Conservation (phyloP, 2,329 filamentous ascomycete genomes). For the Neurospora crassa region DNA sequence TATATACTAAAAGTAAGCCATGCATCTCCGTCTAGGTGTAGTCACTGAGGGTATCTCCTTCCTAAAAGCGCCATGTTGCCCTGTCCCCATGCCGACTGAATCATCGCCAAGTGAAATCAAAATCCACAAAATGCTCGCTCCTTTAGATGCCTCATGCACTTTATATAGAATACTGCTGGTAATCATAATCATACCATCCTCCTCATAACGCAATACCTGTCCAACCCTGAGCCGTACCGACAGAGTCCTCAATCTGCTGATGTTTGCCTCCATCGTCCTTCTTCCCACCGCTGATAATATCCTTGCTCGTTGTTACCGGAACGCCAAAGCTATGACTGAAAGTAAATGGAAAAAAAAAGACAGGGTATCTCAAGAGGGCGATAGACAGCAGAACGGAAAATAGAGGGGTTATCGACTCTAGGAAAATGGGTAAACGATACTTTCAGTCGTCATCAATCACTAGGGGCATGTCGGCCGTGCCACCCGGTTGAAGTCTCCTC, state of each 20-base stretch:
- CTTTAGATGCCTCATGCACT: neutral
- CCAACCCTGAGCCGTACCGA: neutral
- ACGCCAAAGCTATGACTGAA: neutral
- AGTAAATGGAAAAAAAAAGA: neutral
- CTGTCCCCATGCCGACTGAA: neutral
- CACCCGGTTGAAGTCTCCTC: neutral
- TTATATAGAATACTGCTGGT: neutral
- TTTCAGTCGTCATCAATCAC: neutral
- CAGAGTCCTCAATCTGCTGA: neutral
- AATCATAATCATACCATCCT: neutral
- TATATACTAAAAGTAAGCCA: neutral
- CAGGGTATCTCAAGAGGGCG: slow-evolving; percentile 9
- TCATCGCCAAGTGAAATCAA: neutral
- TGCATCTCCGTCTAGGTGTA: neutral
- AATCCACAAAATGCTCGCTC: neutral
- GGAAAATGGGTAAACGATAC: neutral
- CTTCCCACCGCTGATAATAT: neutral
- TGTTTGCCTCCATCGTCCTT: neutral
- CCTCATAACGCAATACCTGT: neutral
- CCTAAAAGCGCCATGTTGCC: neutral
- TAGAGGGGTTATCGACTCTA: neutral
- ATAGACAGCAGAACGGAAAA: slow-evolving; percentile 7
- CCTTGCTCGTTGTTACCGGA: neutral
- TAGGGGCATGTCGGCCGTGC: neutral
- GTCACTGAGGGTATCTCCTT: neutral